phyloP scores from a whole-genome alignment of 768 basidiomycete genomes.

The Mycena filopes region DNA sequence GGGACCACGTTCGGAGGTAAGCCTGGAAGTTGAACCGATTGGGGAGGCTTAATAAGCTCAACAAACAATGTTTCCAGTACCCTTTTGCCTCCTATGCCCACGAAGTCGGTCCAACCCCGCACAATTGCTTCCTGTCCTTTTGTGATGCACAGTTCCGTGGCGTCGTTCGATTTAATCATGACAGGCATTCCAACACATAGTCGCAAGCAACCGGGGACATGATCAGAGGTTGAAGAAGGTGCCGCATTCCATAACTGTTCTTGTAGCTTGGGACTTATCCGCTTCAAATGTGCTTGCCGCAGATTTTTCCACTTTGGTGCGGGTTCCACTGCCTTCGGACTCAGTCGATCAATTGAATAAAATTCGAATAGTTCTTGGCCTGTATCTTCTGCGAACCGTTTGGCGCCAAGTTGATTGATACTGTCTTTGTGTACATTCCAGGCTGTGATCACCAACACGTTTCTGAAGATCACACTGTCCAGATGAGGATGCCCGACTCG shows the following conservation, averaged over 20 bases:
- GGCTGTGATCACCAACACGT: constrained; percentile 52
- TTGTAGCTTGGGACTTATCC: not conserved
- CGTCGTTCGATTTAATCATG: constrained; percentile 45
- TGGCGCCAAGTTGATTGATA: constrained; percentile 46
- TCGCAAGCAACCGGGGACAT: constrained; percentile 39
- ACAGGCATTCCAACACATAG: constrained; percentile 48
- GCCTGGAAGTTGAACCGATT: constrained; percentile 35
- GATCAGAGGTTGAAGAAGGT: constrained; percentile 7
- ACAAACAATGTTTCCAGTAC: constrained; percentile 46
- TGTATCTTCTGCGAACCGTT: constrained; percentile 47
- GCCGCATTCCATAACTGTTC: constrained; percentile 4
- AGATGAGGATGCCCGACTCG: constrained; percentile 24
- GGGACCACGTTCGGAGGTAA: constrained; percentile 44
- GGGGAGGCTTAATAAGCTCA: constrained; percentile 38
- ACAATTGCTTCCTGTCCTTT: constrained; percentile 47
- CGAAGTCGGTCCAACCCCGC: constrained; percentile 37
- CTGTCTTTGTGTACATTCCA: constrained; percentile 50
- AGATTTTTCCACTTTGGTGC: not conserved
- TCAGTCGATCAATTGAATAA: constrained; percentile 27
- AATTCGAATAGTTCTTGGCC: constrained; percentile 38
- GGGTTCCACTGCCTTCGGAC: not conserved
- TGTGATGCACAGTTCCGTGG: constrained; percentile 48
- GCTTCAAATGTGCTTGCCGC: not conserved
- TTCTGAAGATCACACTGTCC: constrained; percentile 36
- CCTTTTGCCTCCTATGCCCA: constrained; percentile 20